phyloP scores from a whole-genome alignment of 495 filamentous ascomycete genomes.

The Penicillium turbatum region DNA sequence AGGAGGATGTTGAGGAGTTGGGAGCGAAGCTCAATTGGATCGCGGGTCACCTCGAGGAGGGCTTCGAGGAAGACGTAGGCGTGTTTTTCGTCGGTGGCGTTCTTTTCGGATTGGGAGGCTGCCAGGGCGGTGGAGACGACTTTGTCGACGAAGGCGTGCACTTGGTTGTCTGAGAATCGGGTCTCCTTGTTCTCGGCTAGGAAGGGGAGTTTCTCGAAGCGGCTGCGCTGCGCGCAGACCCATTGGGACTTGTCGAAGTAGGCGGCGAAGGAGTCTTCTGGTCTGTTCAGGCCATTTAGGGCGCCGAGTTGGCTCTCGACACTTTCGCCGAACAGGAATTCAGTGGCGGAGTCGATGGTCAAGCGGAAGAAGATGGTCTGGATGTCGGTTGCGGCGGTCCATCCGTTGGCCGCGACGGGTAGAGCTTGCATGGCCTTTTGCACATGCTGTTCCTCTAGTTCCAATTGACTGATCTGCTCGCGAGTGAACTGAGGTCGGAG shows the following conservation, averaged over 20 bases:
- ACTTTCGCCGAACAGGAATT: constrained; percentile 64
- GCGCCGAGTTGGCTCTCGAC: constrained; percentile 39
- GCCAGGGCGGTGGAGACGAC: constrained; percentile 38
- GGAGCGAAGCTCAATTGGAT: constrained; percentile 50
- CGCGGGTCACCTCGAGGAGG: constrained; percentile 32
- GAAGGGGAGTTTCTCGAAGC: constrained; percentile 52
- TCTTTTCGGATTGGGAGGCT: constrained; percentile 1
- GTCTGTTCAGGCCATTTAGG: constrained; percentile 18
- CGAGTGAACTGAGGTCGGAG: constrained; percentile 54
- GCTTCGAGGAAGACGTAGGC: constrained; percentile 42
- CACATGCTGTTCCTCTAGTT: constrained; percentile 50
- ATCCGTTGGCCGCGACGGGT: constrained; percentile 34
- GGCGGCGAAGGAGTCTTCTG: constrained; percentile 34
- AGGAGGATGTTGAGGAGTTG: constrained; percentile 54
- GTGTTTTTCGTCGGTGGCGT: constrained; percentile 10
- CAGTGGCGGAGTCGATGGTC: constrained; percentile 63
- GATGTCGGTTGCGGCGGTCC: constrained; percentile 49
- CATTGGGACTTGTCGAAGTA: constrained; percentile 42
- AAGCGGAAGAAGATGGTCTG: constrained; percentile 59
- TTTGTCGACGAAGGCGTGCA: constrained; percentile 50
- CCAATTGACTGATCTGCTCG: constrained; percentile 48
- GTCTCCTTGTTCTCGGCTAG: constrained; percentile 49
- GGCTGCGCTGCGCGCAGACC: constrained; percentile 31
- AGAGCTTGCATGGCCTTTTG: constrained; percentile 40
- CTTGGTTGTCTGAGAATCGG: constrained; percentile 33